These are phyloP conservation scores for Naganishia albida DNA, from an alignment of 1,284 basidiomycete genomes.

Conservation along the genomic window DNA sequence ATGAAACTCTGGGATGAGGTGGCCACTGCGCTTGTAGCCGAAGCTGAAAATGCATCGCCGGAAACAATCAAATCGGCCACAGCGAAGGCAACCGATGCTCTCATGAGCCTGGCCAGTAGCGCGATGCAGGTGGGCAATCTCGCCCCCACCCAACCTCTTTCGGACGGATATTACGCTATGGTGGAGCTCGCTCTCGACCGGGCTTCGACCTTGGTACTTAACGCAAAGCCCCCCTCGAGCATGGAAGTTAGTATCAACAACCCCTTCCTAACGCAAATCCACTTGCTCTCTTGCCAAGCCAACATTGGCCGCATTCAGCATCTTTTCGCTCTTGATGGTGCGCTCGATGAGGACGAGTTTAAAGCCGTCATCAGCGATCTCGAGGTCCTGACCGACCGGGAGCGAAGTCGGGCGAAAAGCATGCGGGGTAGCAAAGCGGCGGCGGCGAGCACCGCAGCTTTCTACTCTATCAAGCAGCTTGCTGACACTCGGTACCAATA, in stretches of 20 bases:
- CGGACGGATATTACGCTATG: conserved; percentile 46
- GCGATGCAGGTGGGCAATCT: conserved; percentile 42
- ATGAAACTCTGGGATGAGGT: conserved; percentile 47
- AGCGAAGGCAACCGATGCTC: conserved; percentile 44
- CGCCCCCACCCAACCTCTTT: conserved; percentile 40
- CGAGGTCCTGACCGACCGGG: conserved; percentile 43
- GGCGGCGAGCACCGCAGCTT: conserved; percentile 43
- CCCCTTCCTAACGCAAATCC: conserved; percentile 47
- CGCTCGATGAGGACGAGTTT: conserved; percentile 50
- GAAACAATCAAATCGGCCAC: conserved; percentile 39
- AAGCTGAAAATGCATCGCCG: conserved; percentile 38
- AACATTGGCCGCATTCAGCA: conserved; percentile 45
- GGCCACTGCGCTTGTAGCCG: conserved; percentile 48
- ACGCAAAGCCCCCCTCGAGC: conserved; percentile 40
- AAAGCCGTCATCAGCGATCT: conserved; percentile 46
- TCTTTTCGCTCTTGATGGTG: conserved; percentile 44
- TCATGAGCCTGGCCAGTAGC: conserved; percentile 46
- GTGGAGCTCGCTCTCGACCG: conserved; percentile 52
- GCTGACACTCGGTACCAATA: conserved; percentile 48
- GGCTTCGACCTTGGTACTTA: conserved; percentile 51
- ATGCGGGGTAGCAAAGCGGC: conserved; percentile 45
- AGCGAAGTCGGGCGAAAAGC: conserved; percentile 45
- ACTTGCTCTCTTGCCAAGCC: conserved; percentile 45
- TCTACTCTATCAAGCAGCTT: conserved; percentile 45
- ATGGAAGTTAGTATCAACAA: conserved; percentile 38